Evolutionary conservation across 164 flowering plant species (phyloP).

Genomic region (Amborella trichopoda): DNA sequence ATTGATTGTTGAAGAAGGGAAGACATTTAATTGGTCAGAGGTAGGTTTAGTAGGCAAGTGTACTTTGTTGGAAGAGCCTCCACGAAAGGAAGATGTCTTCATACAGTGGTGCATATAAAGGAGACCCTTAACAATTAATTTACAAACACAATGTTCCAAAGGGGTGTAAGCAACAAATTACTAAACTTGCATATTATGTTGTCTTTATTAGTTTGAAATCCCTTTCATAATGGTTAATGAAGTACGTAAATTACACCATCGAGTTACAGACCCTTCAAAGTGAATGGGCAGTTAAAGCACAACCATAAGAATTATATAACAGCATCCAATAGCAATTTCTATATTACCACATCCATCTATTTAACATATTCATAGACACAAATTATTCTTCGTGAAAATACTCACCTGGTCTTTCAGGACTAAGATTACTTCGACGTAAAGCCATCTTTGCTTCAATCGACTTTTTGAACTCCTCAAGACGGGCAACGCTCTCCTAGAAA

Average conservation of each 20-base stretch:
- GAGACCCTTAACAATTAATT: too few species aligned
- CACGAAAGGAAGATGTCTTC: too few species aligned
- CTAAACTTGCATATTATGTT: background rate
- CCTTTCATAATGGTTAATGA: background rate
- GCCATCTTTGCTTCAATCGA: constrained; percentile 74
- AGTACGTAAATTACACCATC: background rate
- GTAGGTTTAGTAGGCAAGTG: too few species aligned
- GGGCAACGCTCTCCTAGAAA: constrained; percentile 67
- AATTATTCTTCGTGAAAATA: background rate
- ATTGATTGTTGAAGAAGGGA: too few species aligned
- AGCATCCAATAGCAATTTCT: background rate
- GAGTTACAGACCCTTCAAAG: background rate
- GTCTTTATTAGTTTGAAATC: too few species aligned
- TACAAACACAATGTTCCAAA: background rate
- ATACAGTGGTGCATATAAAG: too few species aligned
- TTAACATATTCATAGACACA: background rate
- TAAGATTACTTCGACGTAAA: constrained; percentile 70
- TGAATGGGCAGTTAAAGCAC: background rate
- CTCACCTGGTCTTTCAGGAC: constrained; percentile 89
- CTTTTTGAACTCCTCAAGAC: constrained; percentile 73
- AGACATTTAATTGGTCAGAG: too few species aligned
- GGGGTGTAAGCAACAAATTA: background rate
- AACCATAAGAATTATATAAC: background rate
- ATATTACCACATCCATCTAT: background rate
- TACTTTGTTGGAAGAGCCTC: too few species aligned